phyloP scores from a whole-genome alignment of 1,284 basidiomycete species.

The Cryptococcus sp. region DNA sequence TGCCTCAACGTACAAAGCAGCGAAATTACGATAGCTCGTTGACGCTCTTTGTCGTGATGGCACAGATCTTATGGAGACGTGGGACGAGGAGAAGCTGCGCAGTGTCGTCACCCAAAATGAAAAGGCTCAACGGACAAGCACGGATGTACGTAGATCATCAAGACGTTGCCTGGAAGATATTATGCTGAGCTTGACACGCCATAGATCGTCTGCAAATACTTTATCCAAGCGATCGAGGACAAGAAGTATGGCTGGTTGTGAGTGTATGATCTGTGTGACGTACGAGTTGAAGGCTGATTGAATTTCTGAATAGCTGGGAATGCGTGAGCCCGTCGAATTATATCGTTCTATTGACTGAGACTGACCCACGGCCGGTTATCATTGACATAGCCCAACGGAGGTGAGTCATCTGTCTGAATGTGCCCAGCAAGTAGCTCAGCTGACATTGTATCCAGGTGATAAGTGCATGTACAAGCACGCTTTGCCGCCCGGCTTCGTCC shows the following conservation, averaged over 20 bases:
- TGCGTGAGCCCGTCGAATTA: slow-evolving; percentile 40
- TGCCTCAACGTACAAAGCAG: neutral
- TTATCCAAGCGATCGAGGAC: slow-evolving; percentile 93
- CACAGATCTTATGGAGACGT: slow-evolving; percentile 74
- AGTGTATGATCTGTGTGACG: slow-evolving; percentile 13
- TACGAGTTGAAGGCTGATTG: slow-evolving; percentile 2
- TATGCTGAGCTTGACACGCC: neutral
- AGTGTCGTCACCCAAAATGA: slow-evolving; percentile 84
- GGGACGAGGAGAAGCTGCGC: slow-evolving; percentile 88
- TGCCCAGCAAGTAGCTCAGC: neutral
- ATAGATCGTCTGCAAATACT: slow-evolving; percentile 95
- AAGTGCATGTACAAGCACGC: slow-evolving; percentile 94
- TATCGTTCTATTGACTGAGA: neutral
- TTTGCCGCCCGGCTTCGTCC: slow-evolving; percentile 90
- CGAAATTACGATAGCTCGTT: slow-evolving; percentile 4
- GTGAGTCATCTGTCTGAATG: slow-evolving; percentile 12
- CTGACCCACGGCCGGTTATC: neutral
- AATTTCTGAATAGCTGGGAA: slow-evolving; percentile 48
- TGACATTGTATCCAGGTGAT: slow-evolving; percentile 55
- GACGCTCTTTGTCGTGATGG: slow-evolving; percentile 1
- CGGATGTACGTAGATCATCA: slow-evolving; percentile 66
- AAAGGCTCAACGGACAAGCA: slow-evolving; percentile 88
- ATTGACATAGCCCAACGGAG: slow-evolving; percentile 48
- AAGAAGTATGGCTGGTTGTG: slow-evolving; percentile 69
- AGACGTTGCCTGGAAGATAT: neutral